Conservation (phyloP, 2,329 filamentous ascomycete species). For the Aspergillus oerlinghausenensis region DNA sequence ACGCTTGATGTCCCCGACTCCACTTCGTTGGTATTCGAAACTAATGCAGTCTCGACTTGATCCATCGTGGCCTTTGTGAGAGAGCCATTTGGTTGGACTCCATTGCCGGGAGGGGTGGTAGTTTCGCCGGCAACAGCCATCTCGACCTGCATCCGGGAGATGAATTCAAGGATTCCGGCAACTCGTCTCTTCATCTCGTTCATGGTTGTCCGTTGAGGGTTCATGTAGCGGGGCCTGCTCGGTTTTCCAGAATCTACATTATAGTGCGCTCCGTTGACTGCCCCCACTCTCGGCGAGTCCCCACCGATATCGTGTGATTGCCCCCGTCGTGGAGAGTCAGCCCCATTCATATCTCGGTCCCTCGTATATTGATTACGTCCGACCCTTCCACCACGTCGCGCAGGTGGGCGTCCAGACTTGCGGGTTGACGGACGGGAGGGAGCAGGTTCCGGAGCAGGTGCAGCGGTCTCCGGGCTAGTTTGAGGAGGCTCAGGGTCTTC, state of each 20-base stretch:
- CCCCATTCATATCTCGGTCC: conserved; percentile 60
- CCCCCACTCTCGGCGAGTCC: conserved; percentile 34
- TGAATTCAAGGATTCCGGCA: conserved; percentile 81
- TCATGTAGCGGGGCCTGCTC: conserved; percentile 56
- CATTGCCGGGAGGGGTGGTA: conserved; percentile 37
- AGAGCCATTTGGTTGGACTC: conserved; percentile 30
- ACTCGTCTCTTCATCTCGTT: conserved; percentile 83
- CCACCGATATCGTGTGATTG: conserved; percentile 36
- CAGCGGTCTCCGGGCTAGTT: conserved; percentile 41
- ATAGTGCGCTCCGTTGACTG: conserved; percentile 43
- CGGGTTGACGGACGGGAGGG: conserved; percentile 46
- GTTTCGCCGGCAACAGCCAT: conserved; percentile 59
- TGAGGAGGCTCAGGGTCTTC: conserved; percentile 38
- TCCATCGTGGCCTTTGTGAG: conserved; percentile 33
- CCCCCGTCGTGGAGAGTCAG: conserved; percentile 39
- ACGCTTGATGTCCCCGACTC: conserved; percentile 22
- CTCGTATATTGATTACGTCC: conserved; percentile 81
- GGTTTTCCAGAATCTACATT: conserved; percentile 56
- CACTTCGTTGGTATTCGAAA: conserved; percentile 23
- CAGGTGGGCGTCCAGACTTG: conserved; percentile 59
- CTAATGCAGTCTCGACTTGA: conserved; percentile 27
- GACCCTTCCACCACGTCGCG: conserved; percentile 59
- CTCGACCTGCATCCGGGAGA: conserved; percentile 82
- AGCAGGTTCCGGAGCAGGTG: conserved; percentile 32
- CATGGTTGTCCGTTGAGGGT: conserved; percentile 65